Conservation (phyloP, 805 yeast genomes). For the Hanseniaspora taiwanica region DNA sequence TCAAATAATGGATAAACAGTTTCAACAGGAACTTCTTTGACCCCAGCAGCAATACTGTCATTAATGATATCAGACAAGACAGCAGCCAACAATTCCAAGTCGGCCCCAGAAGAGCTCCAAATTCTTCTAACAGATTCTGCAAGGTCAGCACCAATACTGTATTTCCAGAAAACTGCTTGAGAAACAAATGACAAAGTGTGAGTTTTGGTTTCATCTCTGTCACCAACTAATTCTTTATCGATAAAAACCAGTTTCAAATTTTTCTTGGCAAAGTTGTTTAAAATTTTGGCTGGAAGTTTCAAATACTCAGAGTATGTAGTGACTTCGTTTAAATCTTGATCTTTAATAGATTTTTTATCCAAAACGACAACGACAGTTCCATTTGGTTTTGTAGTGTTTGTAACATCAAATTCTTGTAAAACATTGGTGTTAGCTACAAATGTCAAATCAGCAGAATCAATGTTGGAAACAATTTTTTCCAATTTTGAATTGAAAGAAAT, state of each 20-base stretch:
- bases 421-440: constrained; percentile 49
- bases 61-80: constrained; percentile 55
- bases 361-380: constrained; percentile 40
- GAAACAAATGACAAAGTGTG: constrained; percentile 60
- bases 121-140: constrained; percentile 64
- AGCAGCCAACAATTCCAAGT: constrained; percentile 65
- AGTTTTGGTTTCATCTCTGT: constrained; percentile 59
- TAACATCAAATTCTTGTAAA: constrained; percentile 45
- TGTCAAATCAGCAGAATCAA: constrained; percentile 51
- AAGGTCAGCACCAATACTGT: constrained; percentile 38
- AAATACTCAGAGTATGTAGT: constrained; percentile 39
- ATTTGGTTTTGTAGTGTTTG: constrained; percentile 41
- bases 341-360: constrained; percentile 21
- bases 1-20: background rate
- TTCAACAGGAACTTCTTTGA: constrained; percentile 27
- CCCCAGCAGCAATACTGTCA: constrained; percentile 35
- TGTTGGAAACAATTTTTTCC: constrained; percentile 13
- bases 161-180: constrained; percentile 73
- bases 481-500: constrained; percentile 21
- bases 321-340: constrained; percentile 23
- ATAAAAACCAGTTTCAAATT: constrained; percentile 40
- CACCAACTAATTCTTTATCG: constrained; percentile 52
- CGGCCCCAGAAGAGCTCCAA: constrained; percentile 69
- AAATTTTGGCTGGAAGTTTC: constrained; percentile 33
- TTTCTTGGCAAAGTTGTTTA: constrained; percentile 39